These are phyloP conservation scores for Phytophthora crassamura DNA, from an alignment of 352 stramenopile species.

Conservation along the genomic window DNA sequence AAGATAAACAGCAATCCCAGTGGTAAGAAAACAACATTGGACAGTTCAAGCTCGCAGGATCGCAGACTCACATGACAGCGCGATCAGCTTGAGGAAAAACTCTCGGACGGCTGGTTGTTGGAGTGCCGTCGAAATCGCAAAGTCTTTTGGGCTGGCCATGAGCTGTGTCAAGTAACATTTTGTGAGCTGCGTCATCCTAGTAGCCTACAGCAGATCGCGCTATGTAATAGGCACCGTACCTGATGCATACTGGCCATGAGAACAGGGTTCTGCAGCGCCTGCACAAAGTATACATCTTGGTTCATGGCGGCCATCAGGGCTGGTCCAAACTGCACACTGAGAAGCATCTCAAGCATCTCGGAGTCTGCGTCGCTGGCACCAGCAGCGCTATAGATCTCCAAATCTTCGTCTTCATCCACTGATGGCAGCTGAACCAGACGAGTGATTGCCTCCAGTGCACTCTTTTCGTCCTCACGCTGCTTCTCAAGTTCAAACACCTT, in stretches of 20 bases:
- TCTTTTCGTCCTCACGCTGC: slow-evolving; percentile 28
- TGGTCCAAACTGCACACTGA: slow-evolving; percentile 53
- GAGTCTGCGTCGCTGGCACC: slow-evolving; percentile 18
- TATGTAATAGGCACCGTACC: slow-evolving; percentile 29
- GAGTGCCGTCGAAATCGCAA: slow-evolving; percentile 41
- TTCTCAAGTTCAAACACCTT: slow-evolving; percentile 26
- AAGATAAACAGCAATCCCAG: slow-evolving; percentile 4
- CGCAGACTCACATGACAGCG: slow-evolving; percentile 52
- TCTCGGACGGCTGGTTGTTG: slow-evolving; percentile 49
- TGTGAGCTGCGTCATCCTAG: slow-evolving; percentile 2
- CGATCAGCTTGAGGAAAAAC: slow-evolving; percentile 75
- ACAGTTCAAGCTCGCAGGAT: neutral
- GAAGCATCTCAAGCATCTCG: slow-evolving; percentile 53
- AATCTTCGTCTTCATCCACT: slow-evolving; percentile 29
- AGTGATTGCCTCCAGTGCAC: slow-evolving; percentile 26
- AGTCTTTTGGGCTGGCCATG: slow-evolving; percentile 56
- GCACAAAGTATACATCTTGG: slow-evolving; percentile 60
- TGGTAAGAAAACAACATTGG: neutral
- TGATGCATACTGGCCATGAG: slow-evolving; percentile 72
- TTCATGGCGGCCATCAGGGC: slow-evolving; percentile 69
- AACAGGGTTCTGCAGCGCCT: slow-evolving; percentile 54
- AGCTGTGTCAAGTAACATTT: slow-evolving; percentile 40
- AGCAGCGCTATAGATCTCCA: neutral
- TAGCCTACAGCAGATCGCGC: neutral
- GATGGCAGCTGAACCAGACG: slow-evolving; percentile 20